phyloP scores from a whole-genome alignment of 1,284 basidiomycete genomes.

The Microbotryomycetes sp. region DNA sequence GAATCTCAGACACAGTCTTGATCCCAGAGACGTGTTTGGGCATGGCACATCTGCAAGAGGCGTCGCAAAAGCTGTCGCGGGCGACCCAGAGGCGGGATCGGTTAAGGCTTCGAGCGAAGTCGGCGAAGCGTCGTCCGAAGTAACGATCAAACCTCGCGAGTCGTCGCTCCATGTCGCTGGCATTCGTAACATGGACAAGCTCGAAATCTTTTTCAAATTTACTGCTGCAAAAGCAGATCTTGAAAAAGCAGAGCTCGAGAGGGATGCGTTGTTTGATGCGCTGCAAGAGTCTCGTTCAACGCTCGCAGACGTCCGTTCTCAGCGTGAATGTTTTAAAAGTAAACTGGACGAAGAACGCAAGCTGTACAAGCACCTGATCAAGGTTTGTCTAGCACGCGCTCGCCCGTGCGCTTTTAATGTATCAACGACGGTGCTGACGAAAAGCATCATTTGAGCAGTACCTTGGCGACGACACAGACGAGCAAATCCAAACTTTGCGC shows the following conservation, averaged over 20 bases:
- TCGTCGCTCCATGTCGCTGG: not conserved
- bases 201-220: constrained; percentile 30
- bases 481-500: constrained; percentile 5
- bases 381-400: constrained; percentile 2
- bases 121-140: not conserved
- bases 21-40: not conserved
- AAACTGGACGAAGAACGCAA: not conserved
- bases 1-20: not conserved
- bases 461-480: constrained; percentile 8
- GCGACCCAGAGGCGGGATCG: not conserved
- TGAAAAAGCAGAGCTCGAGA: constrained; percentile 24
- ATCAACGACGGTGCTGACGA: not conserved
- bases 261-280: constrained; percentile 26
- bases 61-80: not conserved
- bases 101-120: not conserved
- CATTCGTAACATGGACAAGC: constrained; percentile 26
- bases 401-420: too few relatives aligned
- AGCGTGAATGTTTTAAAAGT: constrained; percentile 12
- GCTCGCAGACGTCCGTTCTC: constrained; percentile 13
- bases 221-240: constrained; percentile 24
- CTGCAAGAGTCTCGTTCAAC: constrained; percentile 19
- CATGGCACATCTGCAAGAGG: not conserved
- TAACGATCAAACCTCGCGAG: not conserved
- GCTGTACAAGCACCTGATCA: not conserved
- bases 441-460: constrained; percentile 4